These are phyloP conservation scores for Pyrenophora graminea DNA, from an alignment of 2,329 filamentous ascomycete genomes.

Conservation along the genomic window DNA sequence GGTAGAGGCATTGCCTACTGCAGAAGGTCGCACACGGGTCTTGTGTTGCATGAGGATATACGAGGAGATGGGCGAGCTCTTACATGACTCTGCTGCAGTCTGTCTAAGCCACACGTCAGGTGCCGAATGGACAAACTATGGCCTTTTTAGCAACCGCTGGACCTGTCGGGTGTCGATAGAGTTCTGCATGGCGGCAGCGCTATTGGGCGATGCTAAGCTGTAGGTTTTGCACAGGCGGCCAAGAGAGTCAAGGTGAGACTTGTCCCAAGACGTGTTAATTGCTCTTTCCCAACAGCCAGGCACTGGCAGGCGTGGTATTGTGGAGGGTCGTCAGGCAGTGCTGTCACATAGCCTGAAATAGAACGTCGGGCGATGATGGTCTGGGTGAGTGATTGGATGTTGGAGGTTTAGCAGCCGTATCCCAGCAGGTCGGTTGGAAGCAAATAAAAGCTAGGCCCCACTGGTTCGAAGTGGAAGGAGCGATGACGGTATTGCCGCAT, in stretches of 20 bases:
- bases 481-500: conserved; percentile 18
- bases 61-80: no score
- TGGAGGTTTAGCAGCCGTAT: conserved; percentile 22
- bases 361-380: conserved; percentile 17
- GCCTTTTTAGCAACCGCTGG: not conserved
- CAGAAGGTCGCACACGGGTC: conserved; percentile 5
- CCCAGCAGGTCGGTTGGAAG: conserved; percentile 36
- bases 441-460: conserved; percentile 26
- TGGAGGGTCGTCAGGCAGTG: not conserved
- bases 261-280: conserved; percentile 3
- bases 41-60: no score
- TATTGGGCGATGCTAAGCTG: not conserved
- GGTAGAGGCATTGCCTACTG: conserved; percentile 5
- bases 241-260: conserved; percentile 15
- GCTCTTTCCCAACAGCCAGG: conserved; percentile 13
- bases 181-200: not conserved
- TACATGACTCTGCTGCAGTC: no score
- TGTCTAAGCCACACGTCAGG: no score
- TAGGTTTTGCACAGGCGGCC: conserved; percentile 1
- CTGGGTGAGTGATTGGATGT: conserved; percentile 19
- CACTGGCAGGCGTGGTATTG: conserved; percentile 4
- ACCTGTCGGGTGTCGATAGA: no score
- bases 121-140: not conserved
- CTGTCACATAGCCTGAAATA: conserved; percentile 18
- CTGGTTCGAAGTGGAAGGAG: conserved; percentile 27